Evolutionary conservation across 495 filamentous ascomycete species (phyloP), one percentile per base, ranked within the genome.

Genomic region (Immersiella caudata): DNA sequence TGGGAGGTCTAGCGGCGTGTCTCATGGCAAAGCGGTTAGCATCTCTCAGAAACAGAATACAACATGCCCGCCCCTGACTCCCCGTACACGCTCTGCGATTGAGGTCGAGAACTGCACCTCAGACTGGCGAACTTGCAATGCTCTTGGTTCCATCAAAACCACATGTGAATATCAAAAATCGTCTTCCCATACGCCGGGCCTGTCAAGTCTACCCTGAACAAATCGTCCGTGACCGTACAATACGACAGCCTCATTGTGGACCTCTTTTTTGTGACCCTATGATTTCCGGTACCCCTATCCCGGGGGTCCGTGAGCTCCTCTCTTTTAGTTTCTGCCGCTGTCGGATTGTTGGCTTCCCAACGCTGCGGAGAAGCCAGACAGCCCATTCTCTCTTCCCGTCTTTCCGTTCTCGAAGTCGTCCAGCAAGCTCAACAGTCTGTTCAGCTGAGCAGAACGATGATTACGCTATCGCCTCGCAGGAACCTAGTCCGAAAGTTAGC

Each of bases 371-470:
- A 18, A 12, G 9, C 40, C 40, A 46, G 16, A 18, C 16, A 46
- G 4, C 16, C 5, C 40, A 14, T 2, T 12, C 40, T 46, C 40
- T 46, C 16, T 46, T 46, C 40, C 11, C 11, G 16, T 12, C 40
- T 18, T 12, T 46, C 11, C 11, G 16, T 12, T 12, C 11, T 12
- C 14, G 40, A 46, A 46, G 40, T 18, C 16, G 40, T 46, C 12
- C 24, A 58, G 33, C 26, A 20, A 1, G 9, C n/a, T 7, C 9
- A 9, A 21, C n/a, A n/a, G 8, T 11, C 27, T 20, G 25, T 33
- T 63, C 61, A 63, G 61, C 61, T 63, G 0, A 63, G 61, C 1
- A 63, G 25, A 18, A 63, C 61, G 18, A 63, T 63, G 49, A 63
- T 63, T 24, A 63, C 61, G 26, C 61, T 63, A 51, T 63, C 61